Conservation (phyloP, 257 asterid genomes). For the Scutellaria baicalensis region DNA sequence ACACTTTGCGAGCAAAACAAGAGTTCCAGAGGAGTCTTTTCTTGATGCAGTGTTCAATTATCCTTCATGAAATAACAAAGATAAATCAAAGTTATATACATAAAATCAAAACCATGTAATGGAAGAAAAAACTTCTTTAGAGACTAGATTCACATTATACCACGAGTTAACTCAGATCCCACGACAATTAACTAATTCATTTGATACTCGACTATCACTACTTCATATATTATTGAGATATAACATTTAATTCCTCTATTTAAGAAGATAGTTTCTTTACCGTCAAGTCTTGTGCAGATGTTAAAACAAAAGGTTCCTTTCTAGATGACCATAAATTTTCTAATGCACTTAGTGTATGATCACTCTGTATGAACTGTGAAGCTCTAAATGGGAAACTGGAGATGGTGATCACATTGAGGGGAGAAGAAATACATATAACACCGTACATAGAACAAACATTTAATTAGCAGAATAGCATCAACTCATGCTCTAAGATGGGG, state of each 20-base stretch:
- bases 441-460: neutral
- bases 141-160: neutral
- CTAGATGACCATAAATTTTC: neutral
- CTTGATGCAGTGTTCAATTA: slow-evolving; percentile 82
- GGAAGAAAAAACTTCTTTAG: neutral
- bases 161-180: slow-evolving; percentile 1
- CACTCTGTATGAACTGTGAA: neutral
- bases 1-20: slow-evolving; percentile 87
- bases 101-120: neutral
- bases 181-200: neutral
- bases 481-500: neutral
- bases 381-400: neutral
- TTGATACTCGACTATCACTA: neutral
- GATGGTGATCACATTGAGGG: neutral
- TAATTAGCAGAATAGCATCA: neutral
- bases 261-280: neutral
- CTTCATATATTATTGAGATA: neutral
- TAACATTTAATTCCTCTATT: neutral
- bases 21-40: slow-evolving; percentile 77
- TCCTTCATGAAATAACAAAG: slow-evolving; percentile 42
- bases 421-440: neutral
- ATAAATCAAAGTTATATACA: neutral
- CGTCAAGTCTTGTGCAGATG: neutral
- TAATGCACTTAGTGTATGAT: neutral
- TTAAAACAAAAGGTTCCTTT: neutral